Base-by-base conservation (phyloP, 2,329 filamentous ascomycete species). In the Sclerotinia nivalis region DNA sequence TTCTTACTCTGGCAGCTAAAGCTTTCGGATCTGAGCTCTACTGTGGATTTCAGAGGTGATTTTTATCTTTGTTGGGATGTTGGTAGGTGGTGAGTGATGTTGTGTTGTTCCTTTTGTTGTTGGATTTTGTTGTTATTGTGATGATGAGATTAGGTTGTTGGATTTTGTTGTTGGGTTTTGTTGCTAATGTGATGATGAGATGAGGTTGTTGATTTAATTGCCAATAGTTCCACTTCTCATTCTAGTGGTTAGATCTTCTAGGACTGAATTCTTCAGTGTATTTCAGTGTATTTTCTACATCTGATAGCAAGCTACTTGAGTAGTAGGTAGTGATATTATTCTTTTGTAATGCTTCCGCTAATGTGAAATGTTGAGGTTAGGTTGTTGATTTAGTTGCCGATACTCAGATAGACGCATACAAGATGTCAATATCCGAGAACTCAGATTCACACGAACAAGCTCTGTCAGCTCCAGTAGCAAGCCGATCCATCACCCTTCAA, bases 401-500 rank as follows among this genome's bases (percentile, higher is more conserved):
- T 6, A 45, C 2, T 28, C 25, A 58, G 34, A 52, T 54, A 58
- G 34, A 52, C 40, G 9, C 31, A 31, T 56, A 4, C 40, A 60
- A 28, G 15, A 70, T 70, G 62, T n/a, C 45, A 52, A 4, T 10
- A 20, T n/a, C 47, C 3, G 4, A 40, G 10, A 37, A 7, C 20
- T 62, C 54, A 12, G 37, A 15, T 28, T 31, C 50, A 61, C 37
- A n/a, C 40, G 22, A 12, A 22, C 28, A 49, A 2, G 4, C 40
- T 28, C 20, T 25, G 1, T 8, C 28, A 55, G 9, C 37, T 40
- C 15, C 20, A 34, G 25, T 34, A 43, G n/a, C 8, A 12, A 22
- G 25, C 25, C 40, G 49, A 2, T 40, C 50, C 4, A 40, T 70
- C 10, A 68, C n/a, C 20, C 58, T 70, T 12, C 65, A 64, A 64